Base-by-base conservation (phyloP, 768 basidiomycete genomes). In the Pleurotus giganteus region DNA sequence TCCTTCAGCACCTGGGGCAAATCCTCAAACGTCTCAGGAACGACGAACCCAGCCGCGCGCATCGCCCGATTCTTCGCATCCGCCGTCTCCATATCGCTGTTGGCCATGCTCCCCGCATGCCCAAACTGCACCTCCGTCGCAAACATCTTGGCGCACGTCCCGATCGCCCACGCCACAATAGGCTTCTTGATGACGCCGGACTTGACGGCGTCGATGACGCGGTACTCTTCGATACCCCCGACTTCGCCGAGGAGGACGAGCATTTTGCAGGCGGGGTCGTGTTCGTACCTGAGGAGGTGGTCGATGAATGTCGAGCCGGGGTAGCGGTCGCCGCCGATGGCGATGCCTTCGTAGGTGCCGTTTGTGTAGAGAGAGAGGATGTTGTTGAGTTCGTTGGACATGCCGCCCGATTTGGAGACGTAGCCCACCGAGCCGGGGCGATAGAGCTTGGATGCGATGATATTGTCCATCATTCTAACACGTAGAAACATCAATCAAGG, bases 371-470 rank as follows among this genome's bases (percentile, higher is more conserved):
- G 83, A 19, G 94, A 94, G 59, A 99, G 87, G 71, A 99, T 99
- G 81, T 98, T 99, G 89, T 99, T 98, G 66, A 99, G 79, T 74
- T 99, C 96, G 79, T 98, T 98, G 65, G 96, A 98, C 96, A 99
- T 99, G 72, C 96, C 96, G 63, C 96, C 96, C 6, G 95, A 98
- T 78, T 99, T 99, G 72, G 94, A 97, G 68, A 99, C 96, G 73
- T 98, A 99, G 66, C 95, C 96, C 64, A 99, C 91, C 11, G 94
- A 94, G 54, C 96, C 96, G 24, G 94, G 78, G 65, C 95, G 94
- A 84, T 98, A 99, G 59, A 99, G 89, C 80, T 98, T 99, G 59
- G 94, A 96, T 5, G 95, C 78, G 67, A 98, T 97, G 76, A 98
- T 95, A 81, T 98, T 99, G 80, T 99, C 96, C 95, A 98, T 97